These are phyloP conservation scores for Pestalotiopsis fici DNA, from an alignment of 2,329 filamentous ascomycete species.

Conservation along the genomic window DNA sequence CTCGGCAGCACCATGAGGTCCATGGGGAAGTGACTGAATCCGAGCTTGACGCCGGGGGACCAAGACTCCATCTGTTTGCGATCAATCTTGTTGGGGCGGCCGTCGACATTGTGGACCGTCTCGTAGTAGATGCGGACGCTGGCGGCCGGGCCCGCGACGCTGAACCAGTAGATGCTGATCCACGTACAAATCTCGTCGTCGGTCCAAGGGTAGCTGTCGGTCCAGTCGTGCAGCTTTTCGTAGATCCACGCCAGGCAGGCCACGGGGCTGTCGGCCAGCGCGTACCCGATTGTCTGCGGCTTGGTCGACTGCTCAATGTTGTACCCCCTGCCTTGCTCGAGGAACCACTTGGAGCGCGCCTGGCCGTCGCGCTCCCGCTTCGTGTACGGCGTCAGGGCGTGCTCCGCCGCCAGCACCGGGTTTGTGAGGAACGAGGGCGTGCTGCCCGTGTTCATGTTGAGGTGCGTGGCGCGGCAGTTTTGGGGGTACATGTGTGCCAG, in stretches of 20 bases:
- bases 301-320: constrained; percentile 63
- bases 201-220: constrained; percentile 70
- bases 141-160: constrained; percentile 66
- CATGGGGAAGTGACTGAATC: constrained; percentile 56
- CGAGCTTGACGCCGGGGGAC: constrained; percentile 36
- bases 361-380: constrained; percentile 51
- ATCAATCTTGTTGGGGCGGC: constrained; percentile 20
- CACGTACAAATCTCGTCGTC: constrained; percentile 77
- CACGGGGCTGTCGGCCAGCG: constrained; percentile 68
- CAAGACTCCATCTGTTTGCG: constrained; percentile 22
- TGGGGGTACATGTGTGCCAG: constrained; percentile 62
- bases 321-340: constrained; percentile 58
- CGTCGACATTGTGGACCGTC: constrained; percentile 40
- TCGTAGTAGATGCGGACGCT: constrained; percentile 75
- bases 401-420: constrained; percentile 59
- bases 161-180: constrained; percentile 75
- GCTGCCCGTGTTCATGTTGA: constrained; percentile 53
- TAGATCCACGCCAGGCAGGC: constrained; percentile 77
- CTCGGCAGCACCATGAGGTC: constrained; percentile 57
- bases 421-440: constrained; percentile 51
- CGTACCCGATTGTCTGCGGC: constrained; percentile 73
- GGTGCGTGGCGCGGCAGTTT: constrained; percentile 59
- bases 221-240: constrained; percentile 80
- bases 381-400: constrained; percentile 55
- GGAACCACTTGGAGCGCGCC: constrained; percentile 58